Evolutionary conservation across 441 rosid species (phyloP).

Genomic region (Erysimum cheiri): DNA sequence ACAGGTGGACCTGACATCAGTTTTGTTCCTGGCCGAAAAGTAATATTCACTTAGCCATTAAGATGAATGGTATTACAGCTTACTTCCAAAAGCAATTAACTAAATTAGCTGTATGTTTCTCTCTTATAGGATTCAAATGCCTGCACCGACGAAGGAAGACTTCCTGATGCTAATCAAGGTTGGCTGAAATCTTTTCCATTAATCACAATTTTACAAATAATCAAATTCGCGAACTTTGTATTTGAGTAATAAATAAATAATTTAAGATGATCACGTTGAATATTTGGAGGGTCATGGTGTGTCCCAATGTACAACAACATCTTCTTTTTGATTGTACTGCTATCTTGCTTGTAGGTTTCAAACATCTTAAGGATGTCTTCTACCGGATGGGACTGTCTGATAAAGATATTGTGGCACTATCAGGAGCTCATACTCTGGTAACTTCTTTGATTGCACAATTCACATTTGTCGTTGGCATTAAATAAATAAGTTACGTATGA

Average conservation of each 20-base stretch:
- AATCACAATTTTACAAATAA: no score
- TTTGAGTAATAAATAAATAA: no score
- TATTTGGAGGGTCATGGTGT: slow-evolving; percentile 9
- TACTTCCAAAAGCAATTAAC: slow-evolving; percentile 3
- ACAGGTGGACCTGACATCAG: slow-evolving; percentile 89
- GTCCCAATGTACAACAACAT: background rate
- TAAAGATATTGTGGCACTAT: slow-evolving; percentile 89
- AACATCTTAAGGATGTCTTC: slow-evolving; percentile 76
- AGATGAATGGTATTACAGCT: background rate
- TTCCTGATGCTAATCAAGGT: slow-evolving; percentile 87
- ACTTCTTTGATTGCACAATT: slow-evolving; percentile 1
- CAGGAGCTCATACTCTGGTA: slow-evolving; percentile 96
- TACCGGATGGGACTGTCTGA: slow-evolving; percentile 86
- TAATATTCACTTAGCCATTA: slow-evolving; percentile 33
- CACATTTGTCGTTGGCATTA: background rate
- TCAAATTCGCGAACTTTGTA: no score
- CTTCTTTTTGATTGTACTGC: slow-evolving; percentile 2
- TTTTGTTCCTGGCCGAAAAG: slow-evolving; percentile 93
- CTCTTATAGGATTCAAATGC: slow-evolving; percentile 62
- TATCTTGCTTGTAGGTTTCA: slow-evolving; percentile 51
- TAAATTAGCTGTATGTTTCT: slow-evolving; percentile 7
- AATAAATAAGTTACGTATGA: background rate
- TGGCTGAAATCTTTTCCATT: background rate
- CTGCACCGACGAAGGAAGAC: slow-evolving; percentile 77
- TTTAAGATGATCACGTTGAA: background rate